Evolutionary conservation across 345 rosid species (phyloP), one percentile per base, ranked within the genome.

Genomic region (Boechera divaricarpa): DNA sequence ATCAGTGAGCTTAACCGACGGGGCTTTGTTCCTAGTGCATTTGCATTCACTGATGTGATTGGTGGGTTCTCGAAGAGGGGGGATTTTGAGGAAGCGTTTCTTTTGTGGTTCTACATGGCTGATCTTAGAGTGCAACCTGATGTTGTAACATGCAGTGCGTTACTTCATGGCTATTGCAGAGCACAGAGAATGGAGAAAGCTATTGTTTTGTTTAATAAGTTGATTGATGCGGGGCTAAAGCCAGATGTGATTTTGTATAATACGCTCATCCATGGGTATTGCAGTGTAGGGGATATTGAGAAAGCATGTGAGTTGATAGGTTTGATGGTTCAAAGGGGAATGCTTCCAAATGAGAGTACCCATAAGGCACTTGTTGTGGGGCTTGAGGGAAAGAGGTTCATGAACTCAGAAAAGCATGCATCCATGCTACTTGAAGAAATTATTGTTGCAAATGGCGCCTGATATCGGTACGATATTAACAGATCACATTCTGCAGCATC

Each of bases 401-500:
- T 62, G 64, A 70, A 80, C 76, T 82, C 86, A 1, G 73, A 54
- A 36, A 74, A 77, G 21, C 78, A 75, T 69, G 90, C 85, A n/a
- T 59, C 82, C 12, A 73, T 76, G 69, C 63, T 77, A 71, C 78
- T 86, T 62, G 69, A 67, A 70, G 72, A 84, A 53, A 71, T 82
- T 77, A 15, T 82, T 15, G 56, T 63, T 10, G 65, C 72, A 31
- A 53, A 77, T 57, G 57, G 64, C 8, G 21, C 24, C 98, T 69
- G 96, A 90, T 79, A 85, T 90, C 77, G 96, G 92, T 85, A 90
- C 87, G 87, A 81, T 96, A 80, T 82, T 96, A 84, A 91, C 97
- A 39, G 94, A 87, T 78, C 78, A 87, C 38, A 86, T 91, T 73
- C 79, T 93, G 87, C 91, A 82, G 83, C 86, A 79, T 84, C 84